Evolutionary conservation across 2,329 filamentous ascomycete species (phyloP).

Genomic region (Xenosphaeropsis pyriputrescens): DNA sequence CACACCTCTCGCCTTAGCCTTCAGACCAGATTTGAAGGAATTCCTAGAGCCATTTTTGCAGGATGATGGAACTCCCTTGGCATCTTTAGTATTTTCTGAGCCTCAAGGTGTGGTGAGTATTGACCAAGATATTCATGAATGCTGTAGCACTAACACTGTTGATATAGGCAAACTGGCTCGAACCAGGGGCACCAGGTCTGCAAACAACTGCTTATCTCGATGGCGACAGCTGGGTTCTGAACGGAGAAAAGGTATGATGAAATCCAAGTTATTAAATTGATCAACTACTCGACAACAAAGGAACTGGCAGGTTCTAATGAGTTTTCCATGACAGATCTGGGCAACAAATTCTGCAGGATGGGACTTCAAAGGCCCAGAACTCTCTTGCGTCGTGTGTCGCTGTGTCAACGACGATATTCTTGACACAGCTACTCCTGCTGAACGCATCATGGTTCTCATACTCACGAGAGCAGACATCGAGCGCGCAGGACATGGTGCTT

Average conservation of each 20-base stretch:
- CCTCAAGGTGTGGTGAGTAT: constrained; percentile 26
- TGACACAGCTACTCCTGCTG: constrained; percentile 14
- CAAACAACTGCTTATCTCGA: constrained; percentile 30
- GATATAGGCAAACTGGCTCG: constrained; percentile 28
- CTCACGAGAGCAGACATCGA: constrained; percentile 31
- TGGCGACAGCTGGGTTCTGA: constrained; percentile 34
- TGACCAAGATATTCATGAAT: neutral
- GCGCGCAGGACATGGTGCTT: constrained; percentile 25
- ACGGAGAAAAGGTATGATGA: constrained; percentile 31
- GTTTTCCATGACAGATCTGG: constrained; percentile 26
- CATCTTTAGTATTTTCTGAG: constrained; percentile 35
- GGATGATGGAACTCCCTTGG: constrained; percentile 28
- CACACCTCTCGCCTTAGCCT: constrained; percentile 30
- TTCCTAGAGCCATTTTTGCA: constrained; percentile 32
- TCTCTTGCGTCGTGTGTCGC: constrained; percentile 36
- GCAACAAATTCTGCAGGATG: constrained; percentile 37
- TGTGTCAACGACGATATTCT: constrained; percentile 7
- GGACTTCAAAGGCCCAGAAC: constrained; percentile 34
- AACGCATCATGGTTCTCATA: constrained; percentile 30
- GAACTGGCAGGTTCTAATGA: constrained; percentile 1
- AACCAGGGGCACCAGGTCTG: constrained; percentile 30
- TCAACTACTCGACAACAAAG: neutral
- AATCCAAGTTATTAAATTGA: neutral
- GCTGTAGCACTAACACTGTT: neutral
- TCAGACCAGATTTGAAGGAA: constrained; percentile 22